Base-by-base conservation (phyloP, 495 filamentous ascomycete species). In the Xylaria grammica region DNA sequence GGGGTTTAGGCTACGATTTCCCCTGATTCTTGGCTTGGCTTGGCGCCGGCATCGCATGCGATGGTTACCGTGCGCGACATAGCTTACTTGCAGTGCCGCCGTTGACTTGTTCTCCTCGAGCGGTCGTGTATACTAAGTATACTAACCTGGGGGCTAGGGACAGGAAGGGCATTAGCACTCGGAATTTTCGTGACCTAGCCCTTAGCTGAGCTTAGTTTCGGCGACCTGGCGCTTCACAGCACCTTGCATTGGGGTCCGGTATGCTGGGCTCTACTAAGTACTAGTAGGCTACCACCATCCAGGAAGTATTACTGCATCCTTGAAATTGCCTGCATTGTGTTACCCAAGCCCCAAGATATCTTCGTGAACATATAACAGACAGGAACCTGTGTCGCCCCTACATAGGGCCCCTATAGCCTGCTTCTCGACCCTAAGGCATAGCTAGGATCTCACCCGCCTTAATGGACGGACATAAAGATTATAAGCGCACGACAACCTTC, bases 1-100 rank as follows among this genome's bases (percentile, higher is more conserved):
- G 58, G 15, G 30, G 58, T 52, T 29, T 51, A 52, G 58, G 24
- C 13, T 6, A 8, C 10, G 7, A 44, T 10, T 49, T 52, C 46
- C 58, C 58, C 58, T 61, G 45, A 30, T 40, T 42, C 58, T 61
- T 61, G 58, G 58, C 58, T 17, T 49, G 0, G 27, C 36, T 34
- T 60, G 44, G 56, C 57, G 49, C 27, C 44, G 57, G 57, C 57
- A 60, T 50, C 24, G 46, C 34, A 27, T n/a, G n/a, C n/a, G n/a
- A n/a, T n/a, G n/a, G n/a, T 51, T 40, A 10, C 15, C 3, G 45
- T 4, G 24, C 22, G 40, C 46, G 34, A 51, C 32, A n/a, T n/a
- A 38, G 30, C 44, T 61, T 52, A 51, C 30, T 24, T 27, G 46
- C 58, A 60, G 38, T 55, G 17, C 1, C 15, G 26, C 1, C 24